Percentiles rank a stretch among this genome's conserved stretches.
Conservation (phyloP, 1,284 basidiomycete genomes). For the Apiotrichum domesticum region DNA sequence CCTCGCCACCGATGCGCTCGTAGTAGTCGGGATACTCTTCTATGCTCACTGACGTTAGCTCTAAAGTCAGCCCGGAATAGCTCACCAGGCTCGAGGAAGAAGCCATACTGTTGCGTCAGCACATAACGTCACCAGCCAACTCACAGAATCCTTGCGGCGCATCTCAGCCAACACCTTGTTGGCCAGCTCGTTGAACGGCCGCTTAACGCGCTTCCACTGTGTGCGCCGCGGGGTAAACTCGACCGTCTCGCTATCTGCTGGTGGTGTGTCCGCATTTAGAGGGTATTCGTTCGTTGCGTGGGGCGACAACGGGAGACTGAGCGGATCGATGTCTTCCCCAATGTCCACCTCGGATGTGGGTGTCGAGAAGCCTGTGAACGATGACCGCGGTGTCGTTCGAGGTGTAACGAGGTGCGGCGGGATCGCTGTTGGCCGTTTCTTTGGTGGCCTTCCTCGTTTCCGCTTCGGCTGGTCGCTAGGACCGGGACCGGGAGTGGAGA, state of each 20-base stretch:
- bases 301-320: slow-evolving; percentile 15
- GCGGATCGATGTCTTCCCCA: slow-evolving; percentile 13
- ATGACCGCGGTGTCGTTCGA: slow-evolving; percentile 1
- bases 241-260: neutral
- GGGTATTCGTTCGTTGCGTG: neutral
- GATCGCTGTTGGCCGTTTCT: slow-evolving; percentile 13
- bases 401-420: slow-evolving; percentile 18
- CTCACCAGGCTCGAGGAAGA: slow-evolving; percentile 39
- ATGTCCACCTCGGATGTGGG: slow-evolving; percentile 5
- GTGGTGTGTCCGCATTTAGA: neutral
- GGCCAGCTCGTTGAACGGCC: slow-evolving; percentile 37
- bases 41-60: slow-evolving; percentile 22
- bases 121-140: neutral
- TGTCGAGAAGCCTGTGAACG: slow-evolving; percentile 4
- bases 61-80: neutral
- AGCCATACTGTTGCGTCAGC: slow-evolving; percentile 31
- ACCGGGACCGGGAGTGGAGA: slow-evolving; percentile 9
- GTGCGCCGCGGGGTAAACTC: slow-evolving; percentile 15
- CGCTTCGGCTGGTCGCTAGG: slow-evolving; percentile 3
- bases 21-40: slow-evolving; percentile 44
- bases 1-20: slow-evolving; percentile 41
- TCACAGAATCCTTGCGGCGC: slow-evolving; percentile 37
- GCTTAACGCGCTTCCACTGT: slow-evolving; percentile 37
- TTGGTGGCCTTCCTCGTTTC: slow-evolving; percentile 11
- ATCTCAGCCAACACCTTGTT: slow-evolving; percentile 37